A percentile compares a stretch with the other conserved stretches of the same genome.
These are phyloP conservation scores for Coffea canephora DNA, from an alignment of 257 asterid species.

Conservation along the genomic window DNA sequence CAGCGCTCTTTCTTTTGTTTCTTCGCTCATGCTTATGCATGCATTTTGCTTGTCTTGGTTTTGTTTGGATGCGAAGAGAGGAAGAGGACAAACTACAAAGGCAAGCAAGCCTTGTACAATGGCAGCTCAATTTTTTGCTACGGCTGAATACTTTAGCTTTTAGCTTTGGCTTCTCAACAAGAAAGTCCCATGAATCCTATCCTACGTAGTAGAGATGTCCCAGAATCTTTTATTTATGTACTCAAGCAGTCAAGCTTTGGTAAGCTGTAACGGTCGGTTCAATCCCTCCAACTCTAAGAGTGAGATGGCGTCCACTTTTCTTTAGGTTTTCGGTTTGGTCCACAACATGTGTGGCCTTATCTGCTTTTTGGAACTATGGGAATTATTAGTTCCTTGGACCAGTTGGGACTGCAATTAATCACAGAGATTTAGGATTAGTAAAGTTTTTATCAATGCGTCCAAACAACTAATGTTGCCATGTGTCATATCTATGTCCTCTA, in stretches of 20 bases:
- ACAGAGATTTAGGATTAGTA: not conserved
- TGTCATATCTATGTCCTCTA: not conserved
- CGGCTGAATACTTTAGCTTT: not conserved
- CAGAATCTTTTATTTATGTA: slow-evolving; percentile 48
- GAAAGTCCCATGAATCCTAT: not conserved
- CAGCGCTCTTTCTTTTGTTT: not conserved
- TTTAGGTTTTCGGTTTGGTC: slow-evolving; percentile 11
- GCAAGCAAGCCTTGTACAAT: not conserved
- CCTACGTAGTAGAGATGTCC: slow-evolving; percentile 32
- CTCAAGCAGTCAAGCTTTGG: slow-evolving; percentile 58
- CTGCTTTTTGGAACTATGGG: slow-evolving; percentile 40
- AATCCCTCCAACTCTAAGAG: slow-evolving; percentile 21
- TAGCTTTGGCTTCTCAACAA: no score
- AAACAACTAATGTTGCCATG: not conserved
- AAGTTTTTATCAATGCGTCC: not conserved
- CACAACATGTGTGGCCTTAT: slow-evolving; percentile 38
- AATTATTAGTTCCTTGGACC: slow-evolving; percentile 29
- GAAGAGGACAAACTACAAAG: not conserved
- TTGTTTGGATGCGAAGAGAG: slow-evolving; percentile 1
- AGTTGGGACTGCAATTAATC: slow-evolving; percentile 10
- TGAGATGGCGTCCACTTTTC: slow-evolving; percentile 17
- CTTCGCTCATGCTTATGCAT: slow-evolving; percentile 4
- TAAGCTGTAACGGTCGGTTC: slow-evolving; percentile 80
- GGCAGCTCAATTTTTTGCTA: not conserved
- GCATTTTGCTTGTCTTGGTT: slow-evolving; percentile 2